Base-by-base conservation (phyloP, 768 basidiomycete genomes). In the Erythrobasidium yunnanense region DNA sequence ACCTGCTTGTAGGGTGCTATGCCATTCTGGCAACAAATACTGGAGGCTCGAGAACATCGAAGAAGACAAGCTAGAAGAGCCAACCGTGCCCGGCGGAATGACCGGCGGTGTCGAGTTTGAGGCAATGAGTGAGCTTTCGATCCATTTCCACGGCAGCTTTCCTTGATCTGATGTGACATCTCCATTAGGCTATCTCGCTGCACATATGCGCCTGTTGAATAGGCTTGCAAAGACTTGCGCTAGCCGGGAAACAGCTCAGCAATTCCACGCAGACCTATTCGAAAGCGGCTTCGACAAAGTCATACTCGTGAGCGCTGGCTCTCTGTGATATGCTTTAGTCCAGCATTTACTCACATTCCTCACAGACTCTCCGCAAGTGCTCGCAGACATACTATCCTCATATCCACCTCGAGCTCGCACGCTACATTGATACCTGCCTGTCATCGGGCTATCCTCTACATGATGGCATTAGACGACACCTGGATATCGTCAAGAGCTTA, bases 91-190 rank as follows among this genome's bases (percentile, higher is more conserved):
- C 1, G 90, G 91, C 4, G 93, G 95, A 17, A 96, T 97, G 85
- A 96, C 95, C 0, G 95, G 93, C 4, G 95, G 95, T 4, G 95
- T 99, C 13, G 95, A 99, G 74, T 92, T 86, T 73, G 95, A 99
- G 77, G 93, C 93, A 2, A 93, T 96, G 85, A 82, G 93, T 97
- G 72, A 70, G 88, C 79, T 25, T 4, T 4, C 13, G 22, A 23
- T 17, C 6, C 17, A 11, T 51, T 1, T 42, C 13, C 15, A 35
- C 22, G 32, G 50, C 27, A n/a, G 6, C 4, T 23, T 1, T 6
- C 1, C 23, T 25, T 27, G 22, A 27, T 33, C 4, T 69, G 97
- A 92, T n/a, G n/a, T n/a, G n/a, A n/a, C n/a, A n/a, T n/a, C n/a
- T 50, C 25, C 8, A 25, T 8, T 49, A 63, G 60, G 42, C 17